These are phyloP conservation scores for Epichloe hybrida DNA, from an alignment of 2,329 filamentous ascomycete genomes.

Conservation along the genomic window DNA sequence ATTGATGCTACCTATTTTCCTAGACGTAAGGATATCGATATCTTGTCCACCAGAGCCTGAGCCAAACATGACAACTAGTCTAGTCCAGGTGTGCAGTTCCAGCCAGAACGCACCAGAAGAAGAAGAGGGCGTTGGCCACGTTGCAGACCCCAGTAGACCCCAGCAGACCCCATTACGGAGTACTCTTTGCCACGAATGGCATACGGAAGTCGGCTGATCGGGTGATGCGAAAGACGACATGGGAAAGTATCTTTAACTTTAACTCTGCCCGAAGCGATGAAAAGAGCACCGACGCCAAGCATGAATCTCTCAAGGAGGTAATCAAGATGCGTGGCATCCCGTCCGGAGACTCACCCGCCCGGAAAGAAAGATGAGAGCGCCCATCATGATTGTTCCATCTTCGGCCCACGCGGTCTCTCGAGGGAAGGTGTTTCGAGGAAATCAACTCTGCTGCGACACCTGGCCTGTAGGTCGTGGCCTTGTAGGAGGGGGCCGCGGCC, in stretches of 20 bases:
- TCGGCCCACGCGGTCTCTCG: not conserved
- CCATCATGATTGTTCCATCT: not conserved
- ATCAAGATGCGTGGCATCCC: not conserved
- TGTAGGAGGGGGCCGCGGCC: not conserved
- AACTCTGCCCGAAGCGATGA: not conserved
- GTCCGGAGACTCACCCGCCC: not conserved
- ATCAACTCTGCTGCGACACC: not conserved
- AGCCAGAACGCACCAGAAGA: not conserved
- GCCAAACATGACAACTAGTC: too few species aligned
- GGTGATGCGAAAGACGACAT: too few species aligned
- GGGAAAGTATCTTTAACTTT: too few species aligned
- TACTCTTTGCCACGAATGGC: too few species aligned
- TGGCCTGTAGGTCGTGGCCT: not conserved
- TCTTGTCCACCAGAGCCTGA: too few species aligned
- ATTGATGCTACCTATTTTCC: too few species aligned
- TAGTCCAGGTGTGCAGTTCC: not conserved
- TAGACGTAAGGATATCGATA: too few species aligned
- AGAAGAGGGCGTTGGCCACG: not conserved
- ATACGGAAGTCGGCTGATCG: too few species aligned
- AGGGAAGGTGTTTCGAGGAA: too few species aligned
- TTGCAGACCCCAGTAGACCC: not conserved
- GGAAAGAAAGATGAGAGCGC: not conserved
- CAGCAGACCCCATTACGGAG: too few species aligned
- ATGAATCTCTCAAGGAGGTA: not conserved
- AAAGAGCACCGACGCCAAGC: not conserved